Evolutionary conservation across 306 rosid species (phyloP).

Genomic region (Psophocarpus tetragonolobus): DNA sequence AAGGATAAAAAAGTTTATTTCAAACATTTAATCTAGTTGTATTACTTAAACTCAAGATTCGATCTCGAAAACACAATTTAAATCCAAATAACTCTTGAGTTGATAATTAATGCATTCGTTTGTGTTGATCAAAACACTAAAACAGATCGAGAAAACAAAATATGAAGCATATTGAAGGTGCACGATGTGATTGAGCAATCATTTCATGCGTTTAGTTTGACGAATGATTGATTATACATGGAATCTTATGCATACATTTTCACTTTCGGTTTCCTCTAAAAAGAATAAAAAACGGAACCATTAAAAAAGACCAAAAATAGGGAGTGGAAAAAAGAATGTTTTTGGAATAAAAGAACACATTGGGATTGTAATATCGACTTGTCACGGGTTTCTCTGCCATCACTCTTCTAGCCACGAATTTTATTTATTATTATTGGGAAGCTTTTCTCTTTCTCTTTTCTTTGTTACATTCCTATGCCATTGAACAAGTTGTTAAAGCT

Average conservation of each 20-base stretch:
- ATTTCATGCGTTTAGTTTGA: constrained; percentile 1
- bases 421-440: neutral
- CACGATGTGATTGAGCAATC: constrained; percentile 4
- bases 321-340: neutral
- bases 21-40: too few species aligned
- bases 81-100: too few species aligned
- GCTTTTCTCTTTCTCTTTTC: neutral
- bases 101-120: too few species aligned
- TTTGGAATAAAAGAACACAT: neutral
- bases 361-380: neutral
- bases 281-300: neutral
- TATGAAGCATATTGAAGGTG: neutral
- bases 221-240: neutral
- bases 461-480: neutral
- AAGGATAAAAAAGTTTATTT: too few species aligned
- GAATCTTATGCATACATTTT: constrained; percentile 17
- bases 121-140: too few species aligned
- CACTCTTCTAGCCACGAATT: neutral
- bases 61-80: too few species aligned
- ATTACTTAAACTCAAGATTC: too few species aligned
- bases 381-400: neutral
- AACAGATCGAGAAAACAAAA: neutral
- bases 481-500: neutral
- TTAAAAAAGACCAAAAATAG: neutral
- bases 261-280: constrained; percentile 13